Conservation (phyloP, 805 yeast species). For the Wickerhamomyces bovis region DNA sequence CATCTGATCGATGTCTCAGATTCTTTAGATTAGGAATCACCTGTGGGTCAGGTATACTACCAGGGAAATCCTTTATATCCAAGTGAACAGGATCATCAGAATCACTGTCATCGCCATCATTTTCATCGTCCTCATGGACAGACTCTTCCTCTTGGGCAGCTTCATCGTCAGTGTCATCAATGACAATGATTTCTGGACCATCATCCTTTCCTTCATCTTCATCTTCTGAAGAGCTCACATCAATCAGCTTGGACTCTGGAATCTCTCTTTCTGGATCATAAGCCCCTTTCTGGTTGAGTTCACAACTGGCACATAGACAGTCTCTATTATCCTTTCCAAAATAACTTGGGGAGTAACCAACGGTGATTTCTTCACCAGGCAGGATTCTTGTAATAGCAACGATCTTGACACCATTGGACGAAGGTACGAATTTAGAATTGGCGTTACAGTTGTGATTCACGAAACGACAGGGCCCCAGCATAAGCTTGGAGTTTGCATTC, state of each 20-base stretch:
- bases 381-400: slow-evolving; percentile 29
- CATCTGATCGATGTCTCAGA: background rate
- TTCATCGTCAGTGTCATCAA: slow-evolving; percentile 5
- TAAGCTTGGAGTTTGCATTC: slow-evolving; percentile 27
- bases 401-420: slow-evolving; percentile 26
- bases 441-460: slow-evolving; percentile 44
- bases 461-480: slow-evolving; percentile 44
- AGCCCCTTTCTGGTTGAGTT: slow-evolving; percentile 26
- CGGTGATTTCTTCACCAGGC: slow-evolving; percentile 43
- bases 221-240: slow-evolving; percentile 4
- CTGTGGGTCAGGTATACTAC: background rate
- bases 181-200: background rate
- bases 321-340: slow-evolving; percentile 37
- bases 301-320: slow-evolving; percentile 41
- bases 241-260: slow-evolving; percentile 5
- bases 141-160: slow-evolving; percentile 1
- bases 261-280: slow-evolving; percentile 18
- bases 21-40: background rate
- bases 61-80: background rate
- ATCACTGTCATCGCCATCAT: slow-evolving; percentile 1
- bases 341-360: slow-evolving; percentile 34
- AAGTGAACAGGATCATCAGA: background rate
- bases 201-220: slow-evolving; percentile 1
- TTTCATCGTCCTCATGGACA: slow-evolving; percentile 4
- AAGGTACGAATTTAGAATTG: slow-evolving; percentile 32